Base-by-base conservation (phyloP, 2,329 filamentous ascomycete species). In the Amylocarpus encephaloides region DNA sequence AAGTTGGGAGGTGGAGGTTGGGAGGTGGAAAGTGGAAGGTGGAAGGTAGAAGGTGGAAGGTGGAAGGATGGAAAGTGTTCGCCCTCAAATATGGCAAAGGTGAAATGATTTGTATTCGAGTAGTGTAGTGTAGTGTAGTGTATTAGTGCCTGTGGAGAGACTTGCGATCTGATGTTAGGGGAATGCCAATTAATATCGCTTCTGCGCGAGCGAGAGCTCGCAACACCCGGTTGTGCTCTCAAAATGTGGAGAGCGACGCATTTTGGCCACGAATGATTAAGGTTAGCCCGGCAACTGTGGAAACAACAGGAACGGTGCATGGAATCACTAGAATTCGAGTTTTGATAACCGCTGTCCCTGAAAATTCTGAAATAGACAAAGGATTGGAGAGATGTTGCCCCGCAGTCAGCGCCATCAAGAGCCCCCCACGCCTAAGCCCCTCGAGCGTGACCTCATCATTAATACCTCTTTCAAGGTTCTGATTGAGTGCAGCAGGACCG, bases 371-470 rank as follows among this genome's bases (percentile, higher is more conserved):
- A 53, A 36, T 42, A 44, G 56, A 57, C 39, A 59, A 52, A 54
- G 48, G 50, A 46, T 53, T 54, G 47, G 50, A 49, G 40, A 46
- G 33, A 19, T n/a, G 43, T 53, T 39, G 58, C 59, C 57, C 60
- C 57, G 59, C 54, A 59, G 54, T 61, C 57, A 60, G 60, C 56
- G 50, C 26, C 5, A n/a, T 13, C 16, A 7, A 46, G 40, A 38
- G 54, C 55, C 58, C 59, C 59, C 59, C 58, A 59, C 58, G 56
- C 52, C 51, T 42, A 48, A 49, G 29, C 10, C 32, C 43, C 45
- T 39, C 48, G 46, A 48, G 57, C 52, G 57, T 61, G 59, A 60
- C 56, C 58, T 61, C 57, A 60, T 61, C 56, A 61, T 58, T 58
- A 58, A 55, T 57, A 50, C 58, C 52, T 58, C 54, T 49, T 42